Base-by-base conservation (phyloP, 2,329 filamentous ascomycete species). In the Stagonosporopsis tanaceti region DNA sequence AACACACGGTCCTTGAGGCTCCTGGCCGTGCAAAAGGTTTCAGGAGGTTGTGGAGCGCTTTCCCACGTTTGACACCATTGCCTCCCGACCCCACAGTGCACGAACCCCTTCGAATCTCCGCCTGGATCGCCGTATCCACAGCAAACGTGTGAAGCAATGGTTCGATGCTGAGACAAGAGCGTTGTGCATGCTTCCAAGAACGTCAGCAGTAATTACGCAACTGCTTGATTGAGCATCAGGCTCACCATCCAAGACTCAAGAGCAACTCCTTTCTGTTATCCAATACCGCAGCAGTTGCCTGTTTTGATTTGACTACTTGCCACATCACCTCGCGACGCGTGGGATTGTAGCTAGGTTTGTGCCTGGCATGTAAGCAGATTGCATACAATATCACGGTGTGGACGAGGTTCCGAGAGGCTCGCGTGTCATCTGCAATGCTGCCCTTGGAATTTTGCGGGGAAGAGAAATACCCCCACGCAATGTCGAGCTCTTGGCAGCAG, bases 151-250 rank as follows among this genome's bases (percentile, higher is more conserved):
- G 57, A 46, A 53, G 58, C 44, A 58, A 45, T 52, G 45, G 54
- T 27, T 46, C 50, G 50, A 34, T 53, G 54, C 65, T 72, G 66
- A 67, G 69, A 64, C 68, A 68, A 63, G 63, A 66, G 66, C 62
- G 60, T 63, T 60, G 61, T 58, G 47, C 50, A 55, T 54, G 58
- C 62, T 44, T 59, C 60, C 65, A 59, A 58, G 53, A 68, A 44
- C 22, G 39, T 50, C 32, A 34, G 17, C 40, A 15, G 3, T 24
- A 20, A n/a, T 48, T 34, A n/a, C 15, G 32, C 14, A 34, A 34
- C 32, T 35, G 15, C 25, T 17, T 17, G 32, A n/a, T 32, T n/a
- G 34, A 27, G 22, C 2, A n/a, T 20, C 15, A 41, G 17, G 32
- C 46, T 45, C 40, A 40, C 27, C 15, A 40, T 34, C 20, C 22